phyloP scores from a whole-genome alignment of 768 basidiomycete genomes.

The Kwoniella shandongensis region DNA sequence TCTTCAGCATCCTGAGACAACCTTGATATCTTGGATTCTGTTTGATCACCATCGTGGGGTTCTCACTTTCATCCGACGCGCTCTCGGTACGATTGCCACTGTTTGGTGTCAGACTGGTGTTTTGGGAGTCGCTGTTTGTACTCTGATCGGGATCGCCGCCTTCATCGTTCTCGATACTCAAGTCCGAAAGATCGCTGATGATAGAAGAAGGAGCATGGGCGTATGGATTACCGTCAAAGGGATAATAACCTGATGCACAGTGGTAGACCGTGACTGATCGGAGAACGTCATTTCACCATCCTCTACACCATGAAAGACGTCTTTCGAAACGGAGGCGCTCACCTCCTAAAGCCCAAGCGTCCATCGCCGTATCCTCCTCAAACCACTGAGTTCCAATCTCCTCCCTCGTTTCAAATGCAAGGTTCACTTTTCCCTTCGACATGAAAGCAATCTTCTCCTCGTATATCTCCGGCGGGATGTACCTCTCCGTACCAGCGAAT shows the following conservation, averaged over 20 bases:
- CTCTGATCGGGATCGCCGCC: background rate
- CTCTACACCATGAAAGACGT: background rate
- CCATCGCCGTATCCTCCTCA: constrained; percentile 20
- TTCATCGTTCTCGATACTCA: background rate
- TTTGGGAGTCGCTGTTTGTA: no score
- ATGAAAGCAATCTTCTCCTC: constrained; percentile 3
- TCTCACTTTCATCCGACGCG: no score
- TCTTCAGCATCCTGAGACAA: no score
- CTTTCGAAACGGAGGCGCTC: constrained; percentile 4
- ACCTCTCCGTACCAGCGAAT: constrained; percentile 25
- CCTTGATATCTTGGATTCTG: no score
- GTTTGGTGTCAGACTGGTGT: no score
- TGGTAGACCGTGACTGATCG: constrained; percentile 9
- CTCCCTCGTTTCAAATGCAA: constrained; percentile 2
- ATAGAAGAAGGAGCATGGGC: background rate
- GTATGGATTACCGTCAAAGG: constrained; percentile 2
- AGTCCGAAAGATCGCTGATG: background rate
- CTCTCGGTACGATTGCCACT: no score
- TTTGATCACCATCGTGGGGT: no score
- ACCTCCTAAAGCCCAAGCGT: constrained; percentile 36
- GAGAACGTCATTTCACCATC: background rate
- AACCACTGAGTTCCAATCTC: constrained; percentile 20
- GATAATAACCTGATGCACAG: background rate
- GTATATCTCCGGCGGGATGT: constrained; percentile 25
- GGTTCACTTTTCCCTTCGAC: background rate